phyloP scores from a whole-genome alignment of 352 stramenopile species.

The Globisporangium paddicum region DNA sequence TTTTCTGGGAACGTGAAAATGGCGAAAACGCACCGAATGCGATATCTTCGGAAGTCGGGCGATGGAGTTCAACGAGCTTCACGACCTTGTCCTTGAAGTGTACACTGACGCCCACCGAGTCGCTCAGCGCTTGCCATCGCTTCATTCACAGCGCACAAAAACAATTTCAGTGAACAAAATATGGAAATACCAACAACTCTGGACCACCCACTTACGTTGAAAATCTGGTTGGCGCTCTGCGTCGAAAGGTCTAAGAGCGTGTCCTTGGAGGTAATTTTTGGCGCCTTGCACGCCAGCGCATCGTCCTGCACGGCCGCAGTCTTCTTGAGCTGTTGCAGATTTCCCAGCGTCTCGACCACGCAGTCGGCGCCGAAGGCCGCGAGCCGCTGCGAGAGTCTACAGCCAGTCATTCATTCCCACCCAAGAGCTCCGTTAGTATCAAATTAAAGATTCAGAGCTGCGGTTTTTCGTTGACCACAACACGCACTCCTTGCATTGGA shows the following conservation, averaged over 20 bases:
- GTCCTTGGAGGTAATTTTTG: constrained; percentile 63
- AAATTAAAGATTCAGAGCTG: background rate
- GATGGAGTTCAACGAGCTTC: constrained; percentile 60
- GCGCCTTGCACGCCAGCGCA: constrained; percentile 43
- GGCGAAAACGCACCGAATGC: constrained; percentile 9
- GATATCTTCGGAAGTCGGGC: constrained; percentile 40
- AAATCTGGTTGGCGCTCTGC: constrained; percentile 49
- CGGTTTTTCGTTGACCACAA: too few species aligned
- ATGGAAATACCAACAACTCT: too few species aligned
- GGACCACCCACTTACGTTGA: constrained; percentile 57
- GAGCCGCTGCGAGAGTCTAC: constrained; percentile 43
- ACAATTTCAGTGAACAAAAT: background rate
- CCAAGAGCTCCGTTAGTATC: background rate
- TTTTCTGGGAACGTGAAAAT: background rate
- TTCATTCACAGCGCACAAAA: constrained; percentile 11
- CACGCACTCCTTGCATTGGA: constrained; percentile 48
- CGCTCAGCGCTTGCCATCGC: constrained; percentile 75
- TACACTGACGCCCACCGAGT: constrained; percentile 63
- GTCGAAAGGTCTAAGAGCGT: constrained; percentile 41
- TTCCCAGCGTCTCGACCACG: constrained; percentile 58
- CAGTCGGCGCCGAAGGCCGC: constrained; percentile 53
- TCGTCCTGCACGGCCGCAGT: constrained; percentile 53
- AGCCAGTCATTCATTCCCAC: background rate
- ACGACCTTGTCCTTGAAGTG: constrained; percentile 61
- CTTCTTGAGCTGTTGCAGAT: constrained; percentile 44